Percentiles rank a stretch among this genome's conserved stretches.
Conservation (phyloP, 2,329 filamentous ascomycete species). For the Talaromyces amestolkiae region DNA sequence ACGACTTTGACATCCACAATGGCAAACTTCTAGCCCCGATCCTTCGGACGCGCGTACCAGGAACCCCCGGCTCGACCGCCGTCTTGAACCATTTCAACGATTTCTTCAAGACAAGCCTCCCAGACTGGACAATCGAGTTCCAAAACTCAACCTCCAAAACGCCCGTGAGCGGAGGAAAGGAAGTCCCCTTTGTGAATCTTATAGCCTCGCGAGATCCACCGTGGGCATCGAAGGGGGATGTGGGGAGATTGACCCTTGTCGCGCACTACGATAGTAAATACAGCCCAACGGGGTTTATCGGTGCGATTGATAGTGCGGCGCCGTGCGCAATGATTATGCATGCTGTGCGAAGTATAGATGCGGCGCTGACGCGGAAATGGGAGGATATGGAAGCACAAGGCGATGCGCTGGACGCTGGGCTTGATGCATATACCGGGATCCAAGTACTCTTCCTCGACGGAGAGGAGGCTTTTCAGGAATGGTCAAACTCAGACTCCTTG, state of each 20-base stretch:
- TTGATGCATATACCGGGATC: constrained; percentile 77
- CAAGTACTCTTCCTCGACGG: constrained; percentile 90
- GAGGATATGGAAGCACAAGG: constrained; percentile 64
- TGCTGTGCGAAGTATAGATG: constrained; percentile 74
- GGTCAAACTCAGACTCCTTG: constrained; percentile 78
- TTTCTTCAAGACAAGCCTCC: constrained; percentile 74
- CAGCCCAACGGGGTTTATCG: constrained; percentile 79
- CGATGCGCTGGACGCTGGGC: constrained; percentile 36
- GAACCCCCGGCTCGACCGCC: constrained; percentile 69
- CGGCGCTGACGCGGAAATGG: constrained; percentile 79
- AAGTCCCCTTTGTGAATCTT: constrained; percentile 82
- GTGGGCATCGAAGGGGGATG: constrained; percentile 70
- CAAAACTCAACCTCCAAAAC: constrained; percentile 90
- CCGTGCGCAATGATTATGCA: constrained; percentile 94
- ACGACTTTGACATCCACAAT: constrained; percentile 73
- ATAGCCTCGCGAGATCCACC: constrained; percentile 87
- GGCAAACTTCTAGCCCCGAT: constrained; percentile 82
- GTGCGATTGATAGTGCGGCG: constrained; percentile 88
- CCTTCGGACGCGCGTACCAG: constrained; percentile 81
- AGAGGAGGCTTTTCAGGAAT: constrained; percentile 83
- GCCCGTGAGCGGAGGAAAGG: constrained; percentile 66
- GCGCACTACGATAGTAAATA: constrained; percentile 92
- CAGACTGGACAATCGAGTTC: constrained; percentile 74
- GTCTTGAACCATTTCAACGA: constrained; percentile 78
- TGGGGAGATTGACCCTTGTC: constrained; percentile 77